Evolutionary conservation across 2,329 filamentous ascomycete genomes (phyloP).

Genomic region (Aspergillus floridensis): DNA sequence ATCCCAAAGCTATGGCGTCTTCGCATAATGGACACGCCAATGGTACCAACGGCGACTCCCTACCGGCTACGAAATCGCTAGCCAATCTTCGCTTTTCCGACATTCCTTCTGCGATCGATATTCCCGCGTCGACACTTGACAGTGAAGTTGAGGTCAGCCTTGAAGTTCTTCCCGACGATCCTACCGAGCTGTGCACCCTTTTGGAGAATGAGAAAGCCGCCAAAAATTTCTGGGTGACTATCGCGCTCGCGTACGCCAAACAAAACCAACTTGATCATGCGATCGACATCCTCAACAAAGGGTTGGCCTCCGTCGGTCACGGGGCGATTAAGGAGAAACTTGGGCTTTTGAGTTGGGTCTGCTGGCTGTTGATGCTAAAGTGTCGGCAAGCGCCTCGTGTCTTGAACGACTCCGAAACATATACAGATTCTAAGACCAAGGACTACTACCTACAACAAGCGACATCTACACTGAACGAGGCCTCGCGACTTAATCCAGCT

Average conservation of each 20-base stretch:
- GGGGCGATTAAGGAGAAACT: conserved; percentile 76
- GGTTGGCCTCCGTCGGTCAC: conserved; percentile 67
- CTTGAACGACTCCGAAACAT: conserved; percentile 60
- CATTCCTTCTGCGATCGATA: conserved; percentile 62
- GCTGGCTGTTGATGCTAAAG: conserved; percentile 90
- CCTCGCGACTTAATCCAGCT: conserved; percentile 87
- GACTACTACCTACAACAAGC: conserved; percentile 88
- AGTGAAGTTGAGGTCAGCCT: conserved; percentile 87
- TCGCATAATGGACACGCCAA: conserved; percentile 52
- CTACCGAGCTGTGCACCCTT: conserved; percentile 89
- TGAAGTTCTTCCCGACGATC: conserved; percentile 86
- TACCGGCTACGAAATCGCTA: conserved; percentile 31
- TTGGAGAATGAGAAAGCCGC: conserved; percentile 91
- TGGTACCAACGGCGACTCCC: conserved; percentile 49
- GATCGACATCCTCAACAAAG: conserved; percentile 68
- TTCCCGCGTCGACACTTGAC: conserved; percentile 60
- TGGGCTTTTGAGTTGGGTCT: conserved; percentile 77
- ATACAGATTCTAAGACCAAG: conserved; percentile 80
- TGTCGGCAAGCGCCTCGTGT: conserved; percentile 75
- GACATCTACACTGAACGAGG: conserved; percentile 90
- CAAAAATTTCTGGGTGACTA: conserved; percentile 96
- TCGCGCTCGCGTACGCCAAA: conserved; percentile 93
- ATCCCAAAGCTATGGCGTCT: conserved; percentile 49
- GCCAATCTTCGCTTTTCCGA: conserved; percentile 55
- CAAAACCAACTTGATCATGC: conserved; percentile 87